Base-by-base conservation (phyloP, 208 protist genomes). In the Leishmania aethiopica region DNA sequence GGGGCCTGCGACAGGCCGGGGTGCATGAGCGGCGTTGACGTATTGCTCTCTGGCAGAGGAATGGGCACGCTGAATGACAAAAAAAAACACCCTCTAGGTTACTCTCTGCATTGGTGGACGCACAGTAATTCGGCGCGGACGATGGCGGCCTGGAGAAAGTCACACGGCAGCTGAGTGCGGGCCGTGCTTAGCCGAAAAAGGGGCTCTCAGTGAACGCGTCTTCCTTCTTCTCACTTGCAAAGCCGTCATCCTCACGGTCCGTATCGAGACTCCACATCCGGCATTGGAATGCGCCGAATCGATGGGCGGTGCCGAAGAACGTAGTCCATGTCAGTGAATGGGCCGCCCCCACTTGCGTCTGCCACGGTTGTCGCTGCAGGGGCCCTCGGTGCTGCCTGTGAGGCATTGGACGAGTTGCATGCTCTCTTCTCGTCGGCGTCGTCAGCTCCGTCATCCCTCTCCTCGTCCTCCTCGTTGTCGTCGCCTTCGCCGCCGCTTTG, bases 231-330 rank as follows among this genome's bases (percentile, higher is more conserved):
- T 28, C 37, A 60, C 35, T 49, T 28, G 13, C 53, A 19, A 69
- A 8, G 11, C 35, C 57, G 3, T 22, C 15, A 19, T 37, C 13
- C 55, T 78, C 69, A 90, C 5, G 81, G 78, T 3, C 85, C 86
- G 78, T 95, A 93, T 47, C 80, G 77, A 77, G 88, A 92, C 82
- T 95, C 91, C 8, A 89, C 67, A 62, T 88, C 86, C 19, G 91
- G 89, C 91, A 95, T 93, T 7, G 91, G 88, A 66, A 95, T 86
- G 66, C 83, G 91, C 22, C 69, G 77, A 77, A 95, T 95, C 19
- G 74, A 22, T 47, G 78, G 66, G 35, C 83, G 83, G 22, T 75
- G 72, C 40, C 82, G 75, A 60, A 90, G 82, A 32, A 88, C 45
- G 42, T 80, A 66, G 75, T 91, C 88, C 6, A 88, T 83, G 73